Evolutionary conservation across 805 yeast genomes (phyloP), one percentile per base, ranked within the genome.

Genomic region (Pichia rugopelliculosa): DNA sequence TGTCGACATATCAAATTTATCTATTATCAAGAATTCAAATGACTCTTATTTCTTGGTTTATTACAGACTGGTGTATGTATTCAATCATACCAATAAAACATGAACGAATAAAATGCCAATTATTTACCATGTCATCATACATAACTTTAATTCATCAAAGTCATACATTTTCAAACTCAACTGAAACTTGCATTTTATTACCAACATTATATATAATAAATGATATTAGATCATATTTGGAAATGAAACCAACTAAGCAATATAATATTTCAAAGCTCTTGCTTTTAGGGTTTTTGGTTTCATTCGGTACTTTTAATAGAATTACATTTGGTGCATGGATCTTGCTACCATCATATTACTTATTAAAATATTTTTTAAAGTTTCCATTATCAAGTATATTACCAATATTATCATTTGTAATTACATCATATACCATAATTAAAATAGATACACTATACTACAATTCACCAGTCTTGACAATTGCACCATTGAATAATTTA

Each of bases 81-180:
- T 50, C 62, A 42, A 47, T 67, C 12, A 53, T 65, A 59, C 68
- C 70, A 0, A 50, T 56, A 10, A 66, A 64, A 45, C 65, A 58
- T 10, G 70, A 66, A 53, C 44, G 66, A 20, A 44, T 66, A 15
- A 68, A 66, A 44, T 76, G 79, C 1, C 56, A 74, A 2, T 71
- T 74, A 46, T 76, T 77, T 53, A 65, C 68, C n/a, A 73, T 70
- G 65, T 71, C 80, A 1, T 74, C 79, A 6, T 91, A 86, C 59
- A 74, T 88, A 27, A 82, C 95, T 0, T 72, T 87, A 69, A 78
- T 82, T 0, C 82, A 82, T 57, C 98, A 93, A 60, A 72, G 87
- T 0, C 97, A 89, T 60, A 80, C 95, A 0, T 86, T 93, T 57
- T 86, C 96, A n/a, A 93, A 93, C 60, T 77, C 89, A 21, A 59